A percentile compares a stretch with the other conserved stretches of the same genome.
phyloP scores from a whole-genome alignment of 2,329 filamentous ascomycete genomes.

The Colletotrichum nymphaeae region DNA sequence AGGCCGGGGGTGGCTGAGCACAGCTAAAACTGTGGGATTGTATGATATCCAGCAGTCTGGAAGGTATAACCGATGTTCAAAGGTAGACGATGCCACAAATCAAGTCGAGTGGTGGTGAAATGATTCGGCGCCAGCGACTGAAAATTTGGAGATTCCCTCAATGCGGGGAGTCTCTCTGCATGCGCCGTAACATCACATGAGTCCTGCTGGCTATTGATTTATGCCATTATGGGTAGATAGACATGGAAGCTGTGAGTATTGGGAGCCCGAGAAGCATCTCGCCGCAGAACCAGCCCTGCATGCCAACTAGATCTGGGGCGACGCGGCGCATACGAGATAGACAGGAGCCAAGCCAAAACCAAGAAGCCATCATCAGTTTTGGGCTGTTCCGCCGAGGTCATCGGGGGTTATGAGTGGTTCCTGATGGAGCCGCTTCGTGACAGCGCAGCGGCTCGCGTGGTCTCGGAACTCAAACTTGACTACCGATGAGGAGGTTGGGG shows the following conservation, averaged over 20 bases:
- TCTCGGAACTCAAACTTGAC: constrained; percentile 36
- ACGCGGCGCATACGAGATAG: constrained; percentile 12
- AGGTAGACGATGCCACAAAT: neutral
- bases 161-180: neutral
- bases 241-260: neutral
- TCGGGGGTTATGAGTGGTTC: constrained; percentile 16
- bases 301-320: constrained; percentile 7
- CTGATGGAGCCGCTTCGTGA: constrained; percentile 25
- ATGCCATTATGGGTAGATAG: neutral
- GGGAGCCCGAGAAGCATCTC: neutral
- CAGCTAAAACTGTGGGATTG: constrained; percentile 18
- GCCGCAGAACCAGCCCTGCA: constrained; percentile 1
- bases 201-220: neutral
- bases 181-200: neutral
- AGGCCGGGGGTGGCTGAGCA: constrained; percentile 32
- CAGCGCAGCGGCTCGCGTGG: constrained; percentile 30
- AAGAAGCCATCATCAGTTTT: constrained; percentile 5
- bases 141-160: neutral
- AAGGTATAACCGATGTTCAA: constrained; percentile 27
- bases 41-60: neutral
- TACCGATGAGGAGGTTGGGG: constrained; percentile 34
- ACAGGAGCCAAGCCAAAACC: constrained; percentile 24
- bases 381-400: neutral
- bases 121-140: neutral
- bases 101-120: neutral